A percentile compares a stretch with the other conserved stretches of the same genome.
These are phyloP conservation scores for Triangularia setosa DNA, from an alignment of 2,329 filamentous ascomycete genomes.

Conservation along the genomic window DNA sequence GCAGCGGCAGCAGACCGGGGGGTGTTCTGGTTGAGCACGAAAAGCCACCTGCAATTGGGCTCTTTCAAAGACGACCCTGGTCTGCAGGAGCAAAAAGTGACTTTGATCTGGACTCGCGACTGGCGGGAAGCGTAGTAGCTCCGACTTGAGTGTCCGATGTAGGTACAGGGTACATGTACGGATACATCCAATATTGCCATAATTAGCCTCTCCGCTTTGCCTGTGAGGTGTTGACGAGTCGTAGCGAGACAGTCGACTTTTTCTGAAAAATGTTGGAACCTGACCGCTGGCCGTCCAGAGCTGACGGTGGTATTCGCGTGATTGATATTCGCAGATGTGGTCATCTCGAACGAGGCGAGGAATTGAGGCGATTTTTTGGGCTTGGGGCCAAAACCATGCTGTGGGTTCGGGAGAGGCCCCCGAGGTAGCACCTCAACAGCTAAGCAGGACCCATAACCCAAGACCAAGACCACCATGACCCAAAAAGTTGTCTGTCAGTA, in stretches of 20 bases:
- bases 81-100: constrained; percentile 24
- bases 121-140: constrained; percentile 20
- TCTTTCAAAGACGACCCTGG: constrained; percentile 14
- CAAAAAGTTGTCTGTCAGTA: neutral
- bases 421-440: neutral
- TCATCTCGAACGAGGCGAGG: neutral
- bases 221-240: constrained; percentile 16
- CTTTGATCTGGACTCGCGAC: constrained; percentile 23
- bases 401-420: neutral
- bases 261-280: neutral
- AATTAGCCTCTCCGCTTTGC: constrained; percentile 33
- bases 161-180: constrained; percentile 14
- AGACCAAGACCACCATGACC: too few relatives aligned
- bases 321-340: too few relatives aligned
- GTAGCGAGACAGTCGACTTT: constrained; percentile 6
- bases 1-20: constrained; percentile 20
- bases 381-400: neutral
- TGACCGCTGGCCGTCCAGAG: neutral
- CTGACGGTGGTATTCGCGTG: neutral
- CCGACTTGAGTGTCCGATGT: constrained; percentile 16
- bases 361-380: neutral
- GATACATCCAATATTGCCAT: constrained; percentile 35
- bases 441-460: neutral
- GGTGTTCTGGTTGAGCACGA: constrained; percentile 20
- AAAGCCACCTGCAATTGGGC: constrained; percentile 15